Evolutionary conservation across 2,329 filamentous ascomycete genomes (phyloP).

Genomic region (Ophiostoma montium): DNA sequence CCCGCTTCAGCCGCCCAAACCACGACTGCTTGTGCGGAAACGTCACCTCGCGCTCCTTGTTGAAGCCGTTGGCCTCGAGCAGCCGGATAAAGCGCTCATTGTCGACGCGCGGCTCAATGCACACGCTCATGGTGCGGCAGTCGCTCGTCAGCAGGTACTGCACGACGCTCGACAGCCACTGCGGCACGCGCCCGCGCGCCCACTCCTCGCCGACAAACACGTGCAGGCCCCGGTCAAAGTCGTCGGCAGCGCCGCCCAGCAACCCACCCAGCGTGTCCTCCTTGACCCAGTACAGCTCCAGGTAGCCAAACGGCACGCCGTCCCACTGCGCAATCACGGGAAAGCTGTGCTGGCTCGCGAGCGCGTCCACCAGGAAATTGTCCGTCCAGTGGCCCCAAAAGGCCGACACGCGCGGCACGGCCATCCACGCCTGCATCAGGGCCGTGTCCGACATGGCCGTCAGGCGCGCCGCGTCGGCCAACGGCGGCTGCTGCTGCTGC

Average conservation of each 20-base stretch:
- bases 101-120: conserved; percentile 82
- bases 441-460: conserved; percentile 35
- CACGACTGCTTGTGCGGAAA: conserved; percentile 91
- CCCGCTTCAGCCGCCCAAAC: conserved; percentile 64
- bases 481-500: too few species aligned
- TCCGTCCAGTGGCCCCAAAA: conserved; percentile 65
- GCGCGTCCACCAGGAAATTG: conserved; percentile 50
- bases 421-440: conserved; percentile 78
- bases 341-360: conserved; percentile 64
- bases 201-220: conserved; percentile 85
- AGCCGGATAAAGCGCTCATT: conserved; percentile 65
- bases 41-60: conserved; percentile 70
- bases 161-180: conserved; percentile 76
- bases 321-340: conserved; percentile 91
- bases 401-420: conserved; percentile 64
- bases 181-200: conserved; percentile 65
- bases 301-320: conserved; percentile 88
- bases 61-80: conserved; percentile 62
- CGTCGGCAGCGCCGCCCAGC: conserved; percentile 43
- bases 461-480: conserved; percentile 19
- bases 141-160: conserved; percentile 74
- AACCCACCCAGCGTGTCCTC: conserved; percentile 68
- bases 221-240: conserved; percentile 83
- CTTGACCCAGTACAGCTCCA: conserved; percentile 97
- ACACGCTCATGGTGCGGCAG: conserved; percentile 65